Percentiles rank a stretch among this genome's conserved stretches.
Evolutionary conservation across 75 land plant genomes (phyloP).

Genomic region (Adiantum capillusveneris): DNA sequence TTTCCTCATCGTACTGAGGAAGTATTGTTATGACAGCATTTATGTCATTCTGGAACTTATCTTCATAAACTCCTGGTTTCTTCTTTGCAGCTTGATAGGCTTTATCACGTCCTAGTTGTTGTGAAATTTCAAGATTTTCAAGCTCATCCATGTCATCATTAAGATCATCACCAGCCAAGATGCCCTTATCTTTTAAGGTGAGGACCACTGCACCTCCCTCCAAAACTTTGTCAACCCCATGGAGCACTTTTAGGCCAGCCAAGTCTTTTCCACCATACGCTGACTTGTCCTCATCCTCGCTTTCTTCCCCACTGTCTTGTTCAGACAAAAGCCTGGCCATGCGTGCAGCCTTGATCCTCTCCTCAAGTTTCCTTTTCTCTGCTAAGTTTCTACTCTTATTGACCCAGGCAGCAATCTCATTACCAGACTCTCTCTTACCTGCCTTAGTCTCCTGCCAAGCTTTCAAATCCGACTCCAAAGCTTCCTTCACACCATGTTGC

Average conservation of each 20-base stretch:
- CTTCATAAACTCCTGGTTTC: conserved; percentile 70
- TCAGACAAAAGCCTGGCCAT: conserved; percentile 62
- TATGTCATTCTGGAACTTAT: conserved; percentile 80
- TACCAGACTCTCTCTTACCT: conserved; percentile 39
- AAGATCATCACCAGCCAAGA: conserved; percentile 73
- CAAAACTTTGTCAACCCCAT: conserved; percentile 94
- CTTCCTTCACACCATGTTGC: background rate
- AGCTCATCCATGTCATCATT: conserved; percentile 91
- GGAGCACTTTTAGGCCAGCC: conserved; percentile 91
- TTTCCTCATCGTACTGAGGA: conserved; percentile 90
- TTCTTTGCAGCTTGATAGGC: conserved; percentile 96
- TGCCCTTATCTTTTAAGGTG: conserved; percentile 84
- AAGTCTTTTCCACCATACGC: conserved; percentile 36
- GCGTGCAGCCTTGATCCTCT: conserved; percentile 64
- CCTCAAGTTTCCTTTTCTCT: conserved; percentile 47
- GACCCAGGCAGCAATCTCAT: conserved; percentile 79
- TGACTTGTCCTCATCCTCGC: conserved; percentile 43
- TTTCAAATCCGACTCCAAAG: background rate
- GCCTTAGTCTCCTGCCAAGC: background rate
- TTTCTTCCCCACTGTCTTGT: conserved; percentile 58
- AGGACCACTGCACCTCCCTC: conserved; percentile 98
- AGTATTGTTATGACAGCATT: conserved; percentile 55
- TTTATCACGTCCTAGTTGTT: conserved; percentile 73
- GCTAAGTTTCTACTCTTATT: conserved; percentile 66
- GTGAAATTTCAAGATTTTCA: conserved; percentile 89